A percentile compares a stretch with the other conserved stretches of the same genome.
These are phyloP conservation scores for Aspergillus thermomutatus DNA, from an alignment of 2,329 filamentous ascomycete species.

Conservation along the genomic window DNA sequence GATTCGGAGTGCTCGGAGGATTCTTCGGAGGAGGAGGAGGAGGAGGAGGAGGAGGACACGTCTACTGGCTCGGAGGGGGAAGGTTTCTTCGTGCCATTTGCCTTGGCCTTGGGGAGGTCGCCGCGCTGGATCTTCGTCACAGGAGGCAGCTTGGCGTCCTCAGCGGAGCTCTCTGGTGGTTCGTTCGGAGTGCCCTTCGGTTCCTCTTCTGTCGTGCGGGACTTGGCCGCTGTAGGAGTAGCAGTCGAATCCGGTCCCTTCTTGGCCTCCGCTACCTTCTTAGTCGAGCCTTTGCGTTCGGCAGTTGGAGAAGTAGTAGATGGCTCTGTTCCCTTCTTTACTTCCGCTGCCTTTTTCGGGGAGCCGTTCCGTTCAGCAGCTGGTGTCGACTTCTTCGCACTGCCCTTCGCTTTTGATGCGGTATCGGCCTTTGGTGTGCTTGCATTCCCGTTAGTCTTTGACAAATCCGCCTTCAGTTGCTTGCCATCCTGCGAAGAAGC, in stretches of 20 bases:
- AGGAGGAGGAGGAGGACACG: slow-evolving; percentile 3
- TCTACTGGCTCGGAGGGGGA: not conserved
- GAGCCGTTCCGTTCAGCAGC: not conserved
- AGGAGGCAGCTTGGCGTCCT: not conserved
- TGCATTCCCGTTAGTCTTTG: not conserved
- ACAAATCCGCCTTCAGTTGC: not conserved
- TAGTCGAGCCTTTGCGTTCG: not conserved
- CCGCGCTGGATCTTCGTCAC: not conserved
- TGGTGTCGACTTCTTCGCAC: not conserved
- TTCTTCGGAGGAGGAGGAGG: not conserved
- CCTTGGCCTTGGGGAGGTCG: not conserved
- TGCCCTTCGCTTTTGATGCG: not conserved
- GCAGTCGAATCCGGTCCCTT: not conserved
- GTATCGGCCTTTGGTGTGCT: not conserved
- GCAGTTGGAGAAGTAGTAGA: not conserved
- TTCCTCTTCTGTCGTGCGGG: not conserved
- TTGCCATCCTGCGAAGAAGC: not conserved
- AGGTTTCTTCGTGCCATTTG: slow-evolving; percentile 1
- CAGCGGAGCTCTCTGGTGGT: not conserved
- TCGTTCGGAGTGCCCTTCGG: not conserved
- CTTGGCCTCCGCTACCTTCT: too few species aligned
- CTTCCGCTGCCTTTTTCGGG: not conserved
- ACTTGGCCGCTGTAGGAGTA: not conserved
- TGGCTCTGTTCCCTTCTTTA: not conserved
- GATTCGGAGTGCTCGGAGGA: slow-evolving; percentile 3